Evolutionary conservation across 495 filamentous ascomycete species (phyloP).

Genomic region (Gamarada debralockiae): DNA sequence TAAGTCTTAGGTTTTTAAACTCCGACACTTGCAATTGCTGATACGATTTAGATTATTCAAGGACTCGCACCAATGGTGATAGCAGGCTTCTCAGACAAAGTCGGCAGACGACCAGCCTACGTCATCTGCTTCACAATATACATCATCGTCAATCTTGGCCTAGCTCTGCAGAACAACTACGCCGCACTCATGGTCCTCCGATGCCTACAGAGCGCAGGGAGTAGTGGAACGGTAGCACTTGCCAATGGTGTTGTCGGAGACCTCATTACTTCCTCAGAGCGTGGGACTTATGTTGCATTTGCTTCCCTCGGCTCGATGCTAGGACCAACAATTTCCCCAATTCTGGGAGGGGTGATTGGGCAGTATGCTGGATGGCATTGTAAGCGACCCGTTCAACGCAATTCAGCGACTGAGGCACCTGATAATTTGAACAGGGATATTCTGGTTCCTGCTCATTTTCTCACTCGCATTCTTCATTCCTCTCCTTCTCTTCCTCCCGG

Average conservation of each 20-base stretch:
- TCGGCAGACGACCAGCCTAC: conserved; percentile 51
- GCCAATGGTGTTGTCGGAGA: conserved; percentile 48
- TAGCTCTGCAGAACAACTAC: conserved; percentile 45
- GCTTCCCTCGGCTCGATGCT: conserved; percentile 8
- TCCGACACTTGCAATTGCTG: not conserved
- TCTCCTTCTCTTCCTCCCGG: conserved; percentile 2
- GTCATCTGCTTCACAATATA: conserved; percentile 48
- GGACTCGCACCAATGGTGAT: conserved; percentile 56
- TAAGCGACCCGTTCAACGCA: no score
- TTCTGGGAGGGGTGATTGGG: conserved; percentile 49
- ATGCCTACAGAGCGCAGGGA: conserved; percentile 49
- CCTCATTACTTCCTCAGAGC: conserved; percentile 41
- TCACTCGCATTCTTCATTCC: not conserved
- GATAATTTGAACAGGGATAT: no score
- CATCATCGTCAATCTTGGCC: conserved; percentile 47
- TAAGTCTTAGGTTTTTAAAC: conserved; percentile 9
- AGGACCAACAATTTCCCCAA: conserved; percentile 48
- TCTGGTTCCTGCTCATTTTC: not conserved
- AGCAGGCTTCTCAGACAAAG: conserved; percentile 49
- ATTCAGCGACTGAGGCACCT: no score
- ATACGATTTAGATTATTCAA: conserved; percentile 39
- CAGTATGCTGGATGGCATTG: no score
- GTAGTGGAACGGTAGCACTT: conserved; percentile 42
- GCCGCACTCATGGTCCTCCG: conserved; percentile 46
- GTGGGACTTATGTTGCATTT: conserved; percentile 37